A percentile compares a stretch with the other conserved stretches of the same genome.
Conservation (phyloP, 2,329 filamentous ascomycete genomes). For the Colletotrichum godetiae region DNA sequence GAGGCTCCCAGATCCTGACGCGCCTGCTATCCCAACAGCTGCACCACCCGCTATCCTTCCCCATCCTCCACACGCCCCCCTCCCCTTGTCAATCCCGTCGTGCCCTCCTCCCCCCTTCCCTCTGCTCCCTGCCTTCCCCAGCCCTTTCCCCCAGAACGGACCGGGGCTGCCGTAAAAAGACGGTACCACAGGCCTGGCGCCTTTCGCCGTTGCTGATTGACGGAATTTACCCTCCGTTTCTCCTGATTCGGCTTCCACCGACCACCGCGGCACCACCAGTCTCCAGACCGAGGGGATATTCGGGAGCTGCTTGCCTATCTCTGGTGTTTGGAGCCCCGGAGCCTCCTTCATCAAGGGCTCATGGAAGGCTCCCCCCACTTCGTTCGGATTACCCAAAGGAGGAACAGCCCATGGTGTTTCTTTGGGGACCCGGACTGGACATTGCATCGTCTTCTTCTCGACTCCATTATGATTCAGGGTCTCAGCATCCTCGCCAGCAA, state of each 20-base stretch:
- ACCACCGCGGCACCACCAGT: background rate
- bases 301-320: constrained; percentile 9
- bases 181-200: background rate
- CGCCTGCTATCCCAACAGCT: constrained; percentile 6
- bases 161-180: background rate
- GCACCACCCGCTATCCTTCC: background rate
- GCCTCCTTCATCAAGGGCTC: background rate
- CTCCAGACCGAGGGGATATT: background rate
- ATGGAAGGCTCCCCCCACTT: background rate
- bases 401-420: background rate
- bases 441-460: background rate
- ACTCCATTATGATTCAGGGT: background rate
- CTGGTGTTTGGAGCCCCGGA: background rate
- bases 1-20: constrained; percentile 1
- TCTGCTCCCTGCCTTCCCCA: background rate
- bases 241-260: background rate
- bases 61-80: background rate
- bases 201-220: constrained; percentile 24
- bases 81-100: background rate
- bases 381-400: background rate
- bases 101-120: background rate
- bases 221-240: constrained; percentile 19
- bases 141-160: background rate
- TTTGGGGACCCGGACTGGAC: background rate
- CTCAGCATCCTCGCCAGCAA: background rate